phyloP scores from a whole-genome alignment of 495 filamentous ascomycete species.

The Hypoxylon cercidicola region DNA sequence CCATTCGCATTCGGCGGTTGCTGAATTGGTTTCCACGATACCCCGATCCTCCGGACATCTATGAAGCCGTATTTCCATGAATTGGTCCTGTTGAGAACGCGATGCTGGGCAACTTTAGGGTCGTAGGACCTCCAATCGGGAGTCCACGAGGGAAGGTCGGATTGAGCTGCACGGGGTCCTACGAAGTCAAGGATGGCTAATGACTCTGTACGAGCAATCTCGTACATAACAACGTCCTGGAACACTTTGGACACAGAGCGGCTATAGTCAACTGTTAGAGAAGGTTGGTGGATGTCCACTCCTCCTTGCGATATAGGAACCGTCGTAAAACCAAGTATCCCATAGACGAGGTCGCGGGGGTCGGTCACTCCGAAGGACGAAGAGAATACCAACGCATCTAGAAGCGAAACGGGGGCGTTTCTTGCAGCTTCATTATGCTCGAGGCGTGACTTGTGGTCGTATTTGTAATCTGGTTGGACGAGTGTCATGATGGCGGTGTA shows the following conservation, averaged over 20 bases:
- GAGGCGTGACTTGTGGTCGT: constrained; percentile 12
- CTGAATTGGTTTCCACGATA: constrained; percentile 12
- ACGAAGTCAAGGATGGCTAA: constrained; percentile 25
- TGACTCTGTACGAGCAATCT: constrained; percentile 11
- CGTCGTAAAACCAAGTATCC: constrained; percentile 28
- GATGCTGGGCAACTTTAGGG: constrained; percentile 10
- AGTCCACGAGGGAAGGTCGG: constrained; percentile 25
- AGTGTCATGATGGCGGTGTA: constrained; percentile 25
- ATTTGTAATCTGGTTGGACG: constrained; percentile 17
- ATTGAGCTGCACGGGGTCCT: neutral
- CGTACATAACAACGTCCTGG: constrained; percentile 27
- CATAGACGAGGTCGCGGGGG: constrained; percentile 24
- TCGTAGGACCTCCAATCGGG: constrained; percentile 25
- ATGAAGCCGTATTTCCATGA: constrained; percentile 29
- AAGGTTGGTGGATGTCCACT: neutral
- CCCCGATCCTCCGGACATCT: constrained; percentile 12
- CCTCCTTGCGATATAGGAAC: constrained; percentile 15
- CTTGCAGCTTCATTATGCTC: neutral
- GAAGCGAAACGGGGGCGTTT: constrained; percentile 15
- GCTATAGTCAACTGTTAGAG: constrained; percentile 17
- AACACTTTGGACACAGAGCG: constrained; percentile 24
- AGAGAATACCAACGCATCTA: constrained; percentile 23
- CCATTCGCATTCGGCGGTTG: constrained; percentile 6
- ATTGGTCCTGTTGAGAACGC: constrained; percentile 23
- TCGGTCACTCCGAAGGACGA: constrained; percentile 25